Conservation (phyloP, 1,139 yeast genomes). For the Geotrichum fermentans region DNA sequence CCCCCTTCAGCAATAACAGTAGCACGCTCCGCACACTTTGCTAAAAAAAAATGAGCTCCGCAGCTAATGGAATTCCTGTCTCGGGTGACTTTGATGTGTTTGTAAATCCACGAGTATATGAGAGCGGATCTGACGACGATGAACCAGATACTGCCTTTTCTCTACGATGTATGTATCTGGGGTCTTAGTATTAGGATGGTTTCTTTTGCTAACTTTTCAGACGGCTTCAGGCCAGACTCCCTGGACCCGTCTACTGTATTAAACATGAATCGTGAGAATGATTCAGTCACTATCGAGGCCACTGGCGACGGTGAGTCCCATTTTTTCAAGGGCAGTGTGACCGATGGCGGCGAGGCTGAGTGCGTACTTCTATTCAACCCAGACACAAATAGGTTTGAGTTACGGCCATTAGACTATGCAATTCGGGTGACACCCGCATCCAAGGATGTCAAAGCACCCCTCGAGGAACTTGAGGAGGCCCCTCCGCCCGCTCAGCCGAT, state of each 20-base stretch:
- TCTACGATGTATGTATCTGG: constrained; percentile 2
- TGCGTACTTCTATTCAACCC: constrained; percentile 34
- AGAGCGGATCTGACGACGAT: constrained; percentile 6
- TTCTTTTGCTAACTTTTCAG: no score
- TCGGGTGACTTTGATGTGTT: constrained; percentile 11
- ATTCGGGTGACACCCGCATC: constrained; percentile 26
- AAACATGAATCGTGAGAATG: constrained; percentile 24
- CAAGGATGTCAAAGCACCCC: constrained; percentile 1
- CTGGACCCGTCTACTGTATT: constrained; percentile 24
- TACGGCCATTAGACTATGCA: constrained; percentile 30
- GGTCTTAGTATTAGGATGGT: no score
- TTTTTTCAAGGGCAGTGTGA: constrained; percentile 31
- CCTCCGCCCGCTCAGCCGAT: background rate
- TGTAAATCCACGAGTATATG: constrained; percentile 9
- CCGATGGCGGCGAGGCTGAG: constrained; percentile 33
- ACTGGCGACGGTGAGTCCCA: constrained; percentile 18
- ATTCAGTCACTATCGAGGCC: constrained; percentile 28
- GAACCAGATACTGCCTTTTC: constrained; percentile 5
- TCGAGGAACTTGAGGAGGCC: constrained; percentile 1
- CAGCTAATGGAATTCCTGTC: background rate
- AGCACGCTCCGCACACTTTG: no score
- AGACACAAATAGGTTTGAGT: constrained; percentile 27
- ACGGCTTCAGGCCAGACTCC: constrained; percentile 33
- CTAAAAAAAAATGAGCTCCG: background rate
- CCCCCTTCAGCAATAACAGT: background rate